A percentile compares a stretch with the other conserved stretches of the same genome.
Conservation (phyloP, 139 green algal genomes). For the Choricystis sp. region DNA sequence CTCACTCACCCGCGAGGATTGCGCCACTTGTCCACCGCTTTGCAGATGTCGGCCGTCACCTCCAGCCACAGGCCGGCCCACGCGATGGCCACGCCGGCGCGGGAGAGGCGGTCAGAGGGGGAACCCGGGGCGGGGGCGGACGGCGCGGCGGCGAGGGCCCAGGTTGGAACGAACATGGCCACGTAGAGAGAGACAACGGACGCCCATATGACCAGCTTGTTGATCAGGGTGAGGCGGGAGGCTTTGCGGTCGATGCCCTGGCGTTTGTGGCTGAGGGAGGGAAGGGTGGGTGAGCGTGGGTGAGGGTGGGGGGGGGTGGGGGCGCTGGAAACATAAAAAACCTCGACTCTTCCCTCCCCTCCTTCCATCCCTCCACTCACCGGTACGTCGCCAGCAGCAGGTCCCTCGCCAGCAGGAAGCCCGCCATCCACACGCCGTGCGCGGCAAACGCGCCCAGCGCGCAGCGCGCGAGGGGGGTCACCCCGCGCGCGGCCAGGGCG, state of each 20-base stretch:
- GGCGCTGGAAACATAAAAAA: too few species aligned
- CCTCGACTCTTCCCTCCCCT: too few species aligned
- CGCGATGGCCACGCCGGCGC: neutral
- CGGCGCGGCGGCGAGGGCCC: neutral
- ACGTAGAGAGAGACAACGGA: neutral
- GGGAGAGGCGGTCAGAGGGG: neutral
- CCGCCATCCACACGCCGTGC: neutral
- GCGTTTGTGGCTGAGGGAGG: too few species aligned
- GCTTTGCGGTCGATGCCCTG: neutral
- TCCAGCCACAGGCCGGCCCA: neutral
- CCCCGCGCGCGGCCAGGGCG: neutral
- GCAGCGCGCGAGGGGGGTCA: neutral
- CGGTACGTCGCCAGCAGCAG: neutral
- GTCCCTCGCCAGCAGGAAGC: neutral
- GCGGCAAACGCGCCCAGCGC: neutral
- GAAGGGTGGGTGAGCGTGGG: too few species aligned
- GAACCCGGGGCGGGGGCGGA: too few species aligned
- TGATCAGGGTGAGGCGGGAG: neutral
- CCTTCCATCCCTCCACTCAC: too few species aligned
- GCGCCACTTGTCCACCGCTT: neutral
- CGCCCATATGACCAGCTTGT: neutral
- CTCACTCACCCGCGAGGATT: too few species aligned
- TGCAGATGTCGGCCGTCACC: neutral
- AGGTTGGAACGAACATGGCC: neutral
- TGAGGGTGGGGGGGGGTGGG: too few species aligned